Percentiles rank a stretch among this genome's conserved stretches.
Conservation (phyloP, 2,329 filamentous ascomycete genomes). For the Hymenoscyphus repandus region DNA sequence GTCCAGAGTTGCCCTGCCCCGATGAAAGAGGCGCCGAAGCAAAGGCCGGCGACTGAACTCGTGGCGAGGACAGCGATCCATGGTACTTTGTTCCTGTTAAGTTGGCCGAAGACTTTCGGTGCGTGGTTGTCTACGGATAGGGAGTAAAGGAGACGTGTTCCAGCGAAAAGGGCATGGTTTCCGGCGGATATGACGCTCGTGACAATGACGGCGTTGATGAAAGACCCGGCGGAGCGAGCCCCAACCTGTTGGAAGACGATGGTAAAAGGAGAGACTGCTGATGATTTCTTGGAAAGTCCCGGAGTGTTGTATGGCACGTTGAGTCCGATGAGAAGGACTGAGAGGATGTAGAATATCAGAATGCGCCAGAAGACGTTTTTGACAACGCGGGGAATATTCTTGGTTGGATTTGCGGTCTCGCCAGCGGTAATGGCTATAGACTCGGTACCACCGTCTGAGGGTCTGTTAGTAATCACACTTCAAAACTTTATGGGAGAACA, state of each 20-base stretch:
- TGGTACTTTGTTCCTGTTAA: constrained; percentile 46
- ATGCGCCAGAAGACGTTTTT: constrained; percentile 61
- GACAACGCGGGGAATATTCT: constrained; percentile 56
- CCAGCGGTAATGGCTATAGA: constrained; percentile 62
- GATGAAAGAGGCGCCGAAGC: constrained; percentile 61
- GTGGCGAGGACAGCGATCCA: constrained; percentile 51
- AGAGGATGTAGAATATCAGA: constrained; percentile 42
- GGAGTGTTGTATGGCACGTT: constrained; percentile 53
- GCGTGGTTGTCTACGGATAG: constrained; percentile 51
- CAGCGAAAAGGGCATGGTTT: constrained; percentile 54
- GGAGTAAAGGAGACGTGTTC: constrained; percentile 51
- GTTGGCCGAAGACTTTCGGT: constrained; percentile 45
- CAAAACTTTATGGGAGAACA: constrained; percentile 24
- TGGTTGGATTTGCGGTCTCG: constrained; percentile 58
- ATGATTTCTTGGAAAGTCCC: constrained; percentile 37
- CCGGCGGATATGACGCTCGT: constrained; percentile 53
- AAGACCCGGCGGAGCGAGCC: constrained; percentile 47
- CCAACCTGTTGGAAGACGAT: constrained; percentile 57
- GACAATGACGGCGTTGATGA: constrained; percentile 58
- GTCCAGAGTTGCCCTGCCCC: constrained; percentile 60
- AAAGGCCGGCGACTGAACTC: constrained; percentile 49
- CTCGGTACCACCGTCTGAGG: constrained; percentile 51
- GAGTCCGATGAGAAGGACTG: constrained; percentile 50
- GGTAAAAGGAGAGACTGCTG: constrained; percentile 49
- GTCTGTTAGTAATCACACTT: neutral